A percentile compares a stretch with the other conserved stretches of the same genome.
Evolutionary conservation across 768 basidiomycete genomes (phyloP).

Genomic region (Boletellus emodensis): DNA sequence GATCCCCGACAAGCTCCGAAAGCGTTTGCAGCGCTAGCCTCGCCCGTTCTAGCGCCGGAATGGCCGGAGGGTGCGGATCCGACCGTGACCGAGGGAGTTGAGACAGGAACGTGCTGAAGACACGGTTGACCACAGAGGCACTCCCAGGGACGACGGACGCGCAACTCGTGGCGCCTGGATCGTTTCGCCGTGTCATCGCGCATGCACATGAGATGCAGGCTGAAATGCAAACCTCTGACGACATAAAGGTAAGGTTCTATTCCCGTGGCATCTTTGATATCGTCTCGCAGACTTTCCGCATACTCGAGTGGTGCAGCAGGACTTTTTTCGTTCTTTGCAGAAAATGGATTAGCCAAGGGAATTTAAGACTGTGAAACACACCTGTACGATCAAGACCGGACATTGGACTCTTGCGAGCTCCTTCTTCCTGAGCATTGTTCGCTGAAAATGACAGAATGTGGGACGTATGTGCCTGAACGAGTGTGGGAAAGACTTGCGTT

Average conservation of each 20-base stretch:
- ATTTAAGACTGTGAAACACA: slow-evolving; percentile 25
- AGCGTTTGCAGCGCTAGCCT: slow-evolving; percentile 48
- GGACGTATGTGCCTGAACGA: not conserved
- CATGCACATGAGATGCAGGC: not conserved
- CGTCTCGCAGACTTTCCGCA: slow-evolving; percentile 50
- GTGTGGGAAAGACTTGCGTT: slow-evolving; percentile 44
- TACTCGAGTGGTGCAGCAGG: slow-evolving; percentile 49
- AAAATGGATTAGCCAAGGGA: not conserved
- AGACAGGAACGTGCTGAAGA: slow-evolving; percentile 57
- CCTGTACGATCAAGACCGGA: slow-evolving; percentile 70
- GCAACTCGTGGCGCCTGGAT: slow-evolving; percentile 50
- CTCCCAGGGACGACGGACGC: slow-evolving; percentile 52
- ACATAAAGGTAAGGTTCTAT: slow-evolving; percentile 50
- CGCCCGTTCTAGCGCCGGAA: slow-evolving; percentile 47
- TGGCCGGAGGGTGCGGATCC: slow-evolving; percentile 38
- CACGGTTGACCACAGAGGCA: slow-evolving; percentile 61
- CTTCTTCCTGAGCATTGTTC: slow-evolving; percentile 47
- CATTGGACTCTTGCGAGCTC: slow-evolving; percentile 51
- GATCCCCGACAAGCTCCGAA: slow-evolving; percentile 46
- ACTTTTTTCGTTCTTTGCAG: slow-evolving; percentile 55
- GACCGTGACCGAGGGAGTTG: slow-evolving; percentile 50
- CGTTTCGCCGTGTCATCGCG: not conserved
- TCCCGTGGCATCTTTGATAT: slow-evolving; percentile 44
- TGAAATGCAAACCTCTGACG: slow-evolving; percentile 50
- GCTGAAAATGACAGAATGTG: slow-evolving; percentile 34